Evolutionary conservation across 2,329 filamentous ascomycete species (phyloP).

Genomic region (Arthrobotrys conoides): DNA sequence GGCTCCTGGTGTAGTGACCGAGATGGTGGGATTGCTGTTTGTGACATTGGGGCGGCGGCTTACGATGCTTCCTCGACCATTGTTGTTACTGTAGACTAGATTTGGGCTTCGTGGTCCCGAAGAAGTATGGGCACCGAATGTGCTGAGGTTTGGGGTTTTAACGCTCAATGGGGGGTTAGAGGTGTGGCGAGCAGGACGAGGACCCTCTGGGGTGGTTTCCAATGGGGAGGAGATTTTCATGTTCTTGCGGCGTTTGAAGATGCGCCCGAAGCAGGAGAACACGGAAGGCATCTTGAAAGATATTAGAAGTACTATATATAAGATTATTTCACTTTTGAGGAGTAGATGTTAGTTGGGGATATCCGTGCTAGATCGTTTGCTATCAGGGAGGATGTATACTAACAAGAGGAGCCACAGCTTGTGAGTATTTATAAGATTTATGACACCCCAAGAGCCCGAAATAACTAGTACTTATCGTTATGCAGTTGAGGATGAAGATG

Average conservation of each 20-base stretch:
- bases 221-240: slow-evolving; percentile 24
- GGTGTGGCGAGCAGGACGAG: slow-evolving; percentile 13
- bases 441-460: no score
- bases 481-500: not conserved
- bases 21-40: slow-evolving; percentile 27
- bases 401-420: not conserved
- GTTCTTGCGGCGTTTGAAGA: slow-evolving; percentile 33
- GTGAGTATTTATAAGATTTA: not conserved
- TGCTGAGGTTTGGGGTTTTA: not conserved
- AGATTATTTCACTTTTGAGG: not conserved
- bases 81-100: not conserved
- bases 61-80: slow-evolving; percentile 9
- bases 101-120: slow-evolving; percentile 18
- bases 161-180: not conserved
- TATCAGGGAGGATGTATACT: not conserved
- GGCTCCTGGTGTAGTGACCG: slow-evolving; percentile 19
- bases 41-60: slow-evolving; percentile 16
- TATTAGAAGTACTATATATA: not conserved
- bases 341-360: not conserved
- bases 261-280: slow-evolving; percentile 30
- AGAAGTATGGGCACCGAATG: not conserved
- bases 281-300: slow-evolving; percentile 33
- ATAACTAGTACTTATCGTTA: not conserved
- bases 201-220: slow-evolving; percentile 7
- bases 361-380: no score